Base-by-base conservation (phyloP, 1,284 basidiomycete genomes). In the Ganoderma lingzhi region DNA sequence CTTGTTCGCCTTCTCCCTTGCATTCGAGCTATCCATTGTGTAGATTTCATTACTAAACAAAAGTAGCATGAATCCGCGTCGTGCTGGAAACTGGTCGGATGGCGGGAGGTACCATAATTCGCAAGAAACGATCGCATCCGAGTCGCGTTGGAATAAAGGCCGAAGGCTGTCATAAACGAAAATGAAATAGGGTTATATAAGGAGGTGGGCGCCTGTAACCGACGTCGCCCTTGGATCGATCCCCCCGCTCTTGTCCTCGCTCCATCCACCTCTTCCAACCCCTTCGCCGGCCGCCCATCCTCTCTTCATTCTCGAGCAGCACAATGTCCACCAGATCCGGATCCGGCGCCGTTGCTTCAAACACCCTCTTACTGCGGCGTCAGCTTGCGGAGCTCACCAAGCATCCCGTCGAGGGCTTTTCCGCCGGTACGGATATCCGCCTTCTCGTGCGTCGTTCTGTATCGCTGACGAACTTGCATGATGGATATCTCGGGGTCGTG, bases 361-460 rank as follows among this genome's bases (percentile, higher is more conserved):
- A 91, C 75, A 88, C 90, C 5, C 86, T 96, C 58, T 87, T 96
- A 61, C 89, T 96, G 35, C 87, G 93, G 61, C 88, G 93, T 56
- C 94, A 96, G 82, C 88, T 96, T 28, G 79, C 86, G n/a, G 95
- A 97, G 78, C 88, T 97, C 74, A 95, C 91, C 42, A 96, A 96
- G 82, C 88, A 86, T 68, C 96, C 96, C 3, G 94, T 97, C 4
- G 93, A 97, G 77, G 96, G 96, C 8, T 98, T 98, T 84, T 96
- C 94, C 58, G 96, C 96, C 80, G 96, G 93, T 92, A 81, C 61
- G 67, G 68, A 72, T 41, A 12, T 30, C 59, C 59, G 39, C 23
- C 69, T 51, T 56, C 41, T 68, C 61, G 6, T 12, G 14, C 35
- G 15, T 53, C 23, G 45, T 53, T 67, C 44, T 23, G 15, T 17